Evolutionary conservation across 768 basidiomycete genomes (phyloP).

Genomic region (button mushroom (Agaricus bisporus)): DNA sequence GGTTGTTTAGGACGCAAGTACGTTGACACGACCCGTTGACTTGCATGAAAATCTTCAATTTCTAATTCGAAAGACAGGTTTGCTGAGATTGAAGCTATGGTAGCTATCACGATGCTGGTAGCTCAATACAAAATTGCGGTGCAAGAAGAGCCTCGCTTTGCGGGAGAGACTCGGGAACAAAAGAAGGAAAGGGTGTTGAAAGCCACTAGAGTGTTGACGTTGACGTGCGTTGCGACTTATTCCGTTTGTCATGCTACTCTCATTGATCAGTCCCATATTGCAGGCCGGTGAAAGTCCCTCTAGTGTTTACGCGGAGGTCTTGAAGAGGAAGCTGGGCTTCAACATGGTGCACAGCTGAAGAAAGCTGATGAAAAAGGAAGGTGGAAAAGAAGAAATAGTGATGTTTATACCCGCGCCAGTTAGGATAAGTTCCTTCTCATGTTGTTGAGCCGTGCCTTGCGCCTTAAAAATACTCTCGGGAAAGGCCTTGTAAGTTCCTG

Average conservation of each 20-base stretch:
- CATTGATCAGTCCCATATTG: too few species aligned
- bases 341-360: too few species aligned
- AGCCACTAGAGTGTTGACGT: constrained; percentile 24
- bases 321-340: neutral
- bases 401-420: too few species aligned
- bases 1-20: constrained; percentile 41
- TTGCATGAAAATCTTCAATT: too few species aligned
- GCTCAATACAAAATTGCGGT: constrained; percentile 37
- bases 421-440: too few species aligned
- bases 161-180: constrained; percentile 36
- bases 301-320: constrained; percentile 3
- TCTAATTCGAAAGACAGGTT: constrained; percentile 23
- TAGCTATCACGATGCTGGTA: constrained; percentile 40
- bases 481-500: too few species aligned
- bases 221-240: constrained; percentile 6
- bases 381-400: too few species aligned
- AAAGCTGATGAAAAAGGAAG: too few species aligned
- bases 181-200: constrained; percentile 32
- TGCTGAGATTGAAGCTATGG: constrained; percentile 40
- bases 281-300: constrained; percentile 2
- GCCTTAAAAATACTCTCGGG: too few species aligned
- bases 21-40: neutral
- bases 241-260: neutral
- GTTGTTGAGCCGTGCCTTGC: too few species aligned
- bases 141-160: constrained; percentile 42